Conservation (phyloP, 1,284 basidiomycete species). For the Boletus hoseneyae region DNA sequence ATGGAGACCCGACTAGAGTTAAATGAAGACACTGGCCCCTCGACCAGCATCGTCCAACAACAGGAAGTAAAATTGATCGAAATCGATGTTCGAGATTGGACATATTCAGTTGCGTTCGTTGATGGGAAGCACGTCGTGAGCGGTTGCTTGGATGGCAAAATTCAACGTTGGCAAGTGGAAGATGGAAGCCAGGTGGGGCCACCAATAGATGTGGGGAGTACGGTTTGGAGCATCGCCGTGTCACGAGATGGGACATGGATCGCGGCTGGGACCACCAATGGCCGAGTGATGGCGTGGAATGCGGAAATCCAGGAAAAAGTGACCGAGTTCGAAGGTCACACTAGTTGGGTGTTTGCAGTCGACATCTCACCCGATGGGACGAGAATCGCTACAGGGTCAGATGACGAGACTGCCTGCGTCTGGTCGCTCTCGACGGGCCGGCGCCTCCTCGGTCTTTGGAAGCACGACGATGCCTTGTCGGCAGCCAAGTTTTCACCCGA, state of each 20-base stretch:
- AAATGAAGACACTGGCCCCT: no score
- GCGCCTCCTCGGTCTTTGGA: no score
- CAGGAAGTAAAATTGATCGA: not conserved
- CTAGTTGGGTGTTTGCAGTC: not conserved
- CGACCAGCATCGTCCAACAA: no score
- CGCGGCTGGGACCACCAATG: no score
- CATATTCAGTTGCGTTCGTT: not conserved
- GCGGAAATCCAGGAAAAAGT: not conserved
- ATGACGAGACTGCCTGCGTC: no score
- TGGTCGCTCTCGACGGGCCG: no score
- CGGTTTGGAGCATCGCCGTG: not conserved
- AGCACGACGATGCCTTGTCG: not conserved
- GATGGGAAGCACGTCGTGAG: constrained; percentile 4
- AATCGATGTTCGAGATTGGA: not conserved
- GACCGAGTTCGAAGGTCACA: constrained; percentile 1
- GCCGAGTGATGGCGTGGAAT: no score
- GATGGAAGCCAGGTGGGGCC: constrained; percentile 5
- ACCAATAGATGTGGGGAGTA: constrained; percentile 1
- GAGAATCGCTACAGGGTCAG: constrained; percentile 6
- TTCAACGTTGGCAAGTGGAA: not conserved
- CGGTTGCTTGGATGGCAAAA: not conserved
- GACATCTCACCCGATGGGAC: constrained; percentile 12
- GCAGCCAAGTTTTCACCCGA: not conserved
- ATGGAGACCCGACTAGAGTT: no score
- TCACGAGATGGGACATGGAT: no score